These are phyloP conservation scores for Pelargonium myrrhifolium DNA, from an alignment of 441 rosid species.

Conservation along the genomic window DNA sequence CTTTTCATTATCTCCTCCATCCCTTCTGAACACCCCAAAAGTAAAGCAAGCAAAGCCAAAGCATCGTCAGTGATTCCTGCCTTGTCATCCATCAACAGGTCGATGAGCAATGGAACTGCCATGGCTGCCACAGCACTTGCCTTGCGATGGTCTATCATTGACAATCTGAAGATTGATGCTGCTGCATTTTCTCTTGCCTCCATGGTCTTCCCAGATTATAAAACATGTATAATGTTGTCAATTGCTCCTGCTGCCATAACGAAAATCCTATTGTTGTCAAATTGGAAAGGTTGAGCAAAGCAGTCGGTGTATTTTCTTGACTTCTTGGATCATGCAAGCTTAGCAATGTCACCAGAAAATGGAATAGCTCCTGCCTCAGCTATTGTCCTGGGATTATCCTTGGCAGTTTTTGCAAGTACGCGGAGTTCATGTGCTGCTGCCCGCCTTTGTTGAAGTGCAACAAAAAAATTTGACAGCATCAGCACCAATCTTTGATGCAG, in stretches of 20 bases:
- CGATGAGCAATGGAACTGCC: constrained; percentile 48
- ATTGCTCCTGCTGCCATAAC: constrained; percentile 68
- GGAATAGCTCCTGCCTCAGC: constrained; percentile 67
- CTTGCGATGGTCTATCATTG: constrained; percentile 50
- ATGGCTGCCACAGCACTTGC: constrained; percentile 31
- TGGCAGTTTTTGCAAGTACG: constrained; percentile 57
- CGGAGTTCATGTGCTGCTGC: constrained; percentile 67
- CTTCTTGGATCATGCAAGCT: constrained; percentile 44
- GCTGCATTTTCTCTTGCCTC: constrained; percentile 73
- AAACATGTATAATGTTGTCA: constrained; percentile 41
- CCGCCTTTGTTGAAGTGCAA: no score
- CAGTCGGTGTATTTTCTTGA: constrained; percentile 65
- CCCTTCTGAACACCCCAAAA: constrained; percentile 40
- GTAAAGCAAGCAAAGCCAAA: constrained; percentile 37
- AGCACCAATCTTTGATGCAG: constrained; percentile 39
- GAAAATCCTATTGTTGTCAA: constrained; percentile 54
- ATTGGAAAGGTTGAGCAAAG: constrained; percentile 60
- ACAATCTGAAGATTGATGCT: constrained; percentile 58
- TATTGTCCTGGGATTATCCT: constrained; percentile 56
- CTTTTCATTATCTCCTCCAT: constrained; percentile 41
- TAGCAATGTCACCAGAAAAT: constrained; percentile 43
- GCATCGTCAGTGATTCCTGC: constrained; percentile 69
- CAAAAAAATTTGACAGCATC: no score
- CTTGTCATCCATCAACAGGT: constrained; percentile 49
- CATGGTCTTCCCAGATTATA: constrained; percentile 55